Evolutionary conservation across 257 asterid species (phyloP).

Genomic region (Prunella vulgaris): DNA sequence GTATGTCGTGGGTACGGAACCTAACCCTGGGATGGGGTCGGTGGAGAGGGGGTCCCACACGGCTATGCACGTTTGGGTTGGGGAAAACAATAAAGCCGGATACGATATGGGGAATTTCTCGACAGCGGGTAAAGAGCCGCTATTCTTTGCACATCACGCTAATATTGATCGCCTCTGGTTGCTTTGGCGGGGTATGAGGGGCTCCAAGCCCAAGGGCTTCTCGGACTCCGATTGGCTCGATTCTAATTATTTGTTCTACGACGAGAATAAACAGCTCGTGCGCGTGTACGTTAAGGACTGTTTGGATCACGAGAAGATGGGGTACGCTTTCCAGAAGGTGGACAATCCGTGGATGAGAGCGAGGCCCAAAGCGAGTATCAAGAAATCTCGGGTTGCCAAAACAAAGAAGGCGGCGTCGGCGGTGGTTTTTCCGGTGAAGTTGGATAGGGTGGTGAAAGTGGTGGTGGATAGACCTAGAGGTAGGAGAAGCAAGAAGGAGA

Average conservation of each 20-base stretch:
- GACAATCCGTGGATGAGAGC: conserved; percentile 35
- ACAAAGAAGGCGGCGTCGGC: neutral
- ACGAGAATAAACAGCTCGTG: conserved; percentile 37
- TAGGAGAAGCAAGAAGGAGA: conserved; percentile 22
- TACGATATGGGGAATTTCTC: conserved; percentile 48
- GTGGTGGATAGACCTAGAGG: conserved; percentile 36
- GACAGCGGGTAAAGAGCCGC: conserved; percentile 29
- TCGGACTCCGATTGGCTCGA: conserved; percentile 26
- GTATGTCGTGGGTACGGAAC: conserved; percentile 1
- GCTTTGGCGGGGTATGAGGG: conserved; percentile 22
- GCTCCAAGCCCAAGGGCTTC: conserved; percentile 12
- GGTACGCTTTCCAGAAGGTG: conserved; percentile 27
- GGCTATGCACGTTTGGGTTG: conserved; percentile 31
- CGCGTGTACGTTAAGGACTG: conserved; percentile 33
- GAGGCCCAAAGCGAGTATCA: conserved; percentile 22
- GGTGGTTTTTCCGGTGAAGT: conserved; percentile 29
- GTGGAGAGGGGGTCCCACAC: conserved; percentile 36
- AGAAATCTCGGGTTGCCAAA: conserved; percentile 7
- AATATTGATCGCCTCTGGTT: conserved; percentile 42
- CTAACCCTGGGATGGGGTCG: conserved; percentile 32
- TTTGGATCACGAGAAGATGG: conserved; percentile 25
- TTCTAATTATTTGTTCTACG: conserved; percentile 36
- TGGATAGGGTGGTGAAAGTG: conserved; percentile 32
- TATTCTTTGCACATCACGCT: conserved; percentile 40
- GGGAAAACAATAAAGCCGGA: conserved; percentile 17